Base-by-base conservation (phyloP, 495 filamentous ascomycete species). In the Penicillium dipodomyicola region DNA sequence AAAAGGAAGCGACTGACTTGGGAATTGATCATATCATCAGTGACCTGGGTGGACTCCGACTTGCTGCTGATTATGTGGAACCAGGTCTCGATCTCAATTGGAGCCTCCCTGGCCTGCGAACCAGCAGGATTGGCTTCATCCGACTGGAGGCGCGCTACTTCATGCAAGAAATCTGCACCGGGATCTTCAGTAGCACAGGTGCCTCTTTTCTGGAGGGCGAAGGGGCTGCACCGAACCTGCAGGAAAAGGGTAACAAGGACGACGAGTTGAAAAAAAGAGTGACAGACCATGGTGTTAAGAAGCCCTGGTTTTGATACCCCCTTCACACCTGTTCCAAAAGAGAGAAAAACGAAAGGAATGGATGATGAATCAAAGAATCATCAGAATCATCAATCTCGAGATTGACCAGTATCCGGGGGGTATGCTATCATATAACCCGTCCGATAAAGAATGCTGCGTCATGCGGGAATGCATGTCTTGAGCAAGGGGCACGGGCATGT, bases 1-100 rank as follows among this genome's bases (percentile, higher is more conserved):
- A 23, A n/a, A 23, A 14, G 15, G 29, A 27, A 23, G 11, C 12
- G 17, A 67, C 69, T 62, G 43, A 80, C 78, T 69, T 81, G 79
- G 6, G 61, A 62, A 54, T 58, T 58, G 39, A 79, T 66, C 71
- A 82, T 79, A 19, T 60, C 57, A 56, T 74, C 72, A 0, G 73
- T 65, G 6, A 78, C 69, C 29, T 65, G 54, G 10, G 56, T 43
- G 7, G 60, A 62, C 48, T 73, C 61, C 7, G 67, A 70, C 42
- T 64, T 60, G 58, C 72, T 75, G 45, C 65, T 71, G 37, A 82
- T 62, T 47, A 81, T 69, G 57, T 82, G 78, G 44, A 81, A 75
- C 65, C 75, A 81, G 6, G 73, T 79, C 12, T 76, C 76, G 20
- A 82, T 75, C 47, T 77, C 67, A 51, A 78, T 77, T 23, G 69